Base-by-base conservation (phyloP, 1,139 yeast genomes). In the Hansenula lynferdii region DNA sequence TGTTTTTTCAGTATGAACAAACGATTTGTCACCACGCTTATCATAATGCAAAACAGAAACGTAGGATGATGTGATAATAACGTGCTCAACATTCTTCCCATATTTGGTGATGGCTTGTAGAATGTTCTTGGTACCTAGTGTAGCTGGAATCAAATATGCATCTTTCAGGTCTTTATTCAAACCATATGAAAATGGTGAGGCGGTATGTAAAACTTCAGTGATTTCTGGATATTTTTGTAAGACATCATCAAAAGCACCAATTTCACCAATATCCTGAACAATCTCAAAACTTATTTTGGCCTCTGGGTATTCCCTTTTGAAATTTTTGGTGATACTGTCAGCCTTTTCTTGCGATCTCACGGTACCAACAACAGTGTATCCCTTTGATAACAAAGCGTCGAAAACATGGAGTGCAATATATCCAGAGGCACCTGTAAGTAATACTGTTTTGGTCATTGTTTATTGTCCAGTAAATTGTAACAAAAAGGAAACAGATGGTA, bases 141-240 rank as follows among this genome's bases (percentile, higher is more conserved):
- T 58, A 3, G 82, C 81, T 2, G 81, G 80, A 17, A 57, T 57
- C 37, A 72, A 54, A 37, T 65, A 58, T 15, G 69, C 74, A 28
- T 71, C 72, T 24, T 63, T 62, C 8, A 49, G 37, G 11, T 56
- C 42, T 39, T 64, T 65, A 29, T 60, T 52, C 30, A 56, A 49
- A 35, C 65, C 64, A 33, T 54, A 62, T 23, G 56, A 44, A 50
- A 72, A 66, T 6, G 82, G 81, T 19, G 80, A 71, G 11, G 83
- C 83, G 3, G 79, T 74, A 58, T 80, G 87, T 25, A 79, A 52
- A 36, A 80, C 77, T 34, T 65, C 69, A 10, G 72, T 69, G 40
- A 77, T 66, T 28, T 71, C 74, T 2, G 76, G 66, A 49, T 74
- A 68, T 3, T 56, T 56, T 44, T 68, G 53, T 39, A 80, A 63